phyloP scores from a whole-genome alignment of 73 alveolate genomes.

The Paramecium tetraurelia region DNA sequence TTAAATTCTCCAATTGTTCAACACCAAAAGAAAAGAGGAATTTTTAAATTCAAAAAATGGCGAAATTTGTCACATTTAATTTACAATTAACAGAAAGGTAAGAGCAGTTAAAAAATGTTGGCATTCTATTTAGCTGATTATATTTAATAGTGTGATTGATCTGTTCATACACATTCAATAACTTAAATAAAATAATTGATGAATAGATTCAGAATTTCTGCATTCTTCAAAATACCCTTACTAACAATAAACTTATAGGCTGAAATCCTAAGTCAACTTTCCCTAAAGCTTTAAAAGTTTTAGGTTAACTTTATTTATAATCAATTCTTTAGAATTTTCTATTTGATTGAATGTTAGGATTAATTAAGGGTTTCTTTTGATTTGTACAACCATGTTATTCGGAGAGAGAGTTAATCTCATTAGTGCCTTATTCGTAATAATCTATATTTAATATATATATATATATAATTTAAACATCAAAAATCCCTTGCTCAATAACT shows the following conservation, averaged over 20 bases:
- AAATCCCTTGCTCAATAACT: background rate
- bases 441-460: background rate
- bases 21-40: background rate
- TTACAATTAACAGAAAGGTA: background rate
- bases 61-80: background rate
- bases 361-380: background rate
- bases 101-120: background rate
- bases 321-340: background rate
- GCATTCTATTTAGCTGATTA: background rate
- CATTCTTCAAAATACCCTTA: background rate
- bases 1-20: background rate
- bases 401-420: background rate
- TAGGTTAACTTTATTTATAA: background rate
- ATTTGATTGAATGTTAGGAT: background rate
- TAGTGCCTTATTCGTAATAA: background rate
- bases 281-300: too few relatives aligned
- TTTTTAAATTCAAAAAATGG: background rate
- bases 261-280: too few relatives aligned
- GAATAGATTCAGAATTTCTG: background rate
- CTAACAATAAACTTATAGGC: too few relatives aligned
- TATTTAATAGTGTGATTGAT: background rate
- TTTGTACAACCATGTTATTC: background rate
- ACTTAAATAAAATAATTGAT: background rate
- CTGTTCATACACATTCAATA: background rate
- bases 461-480: background rate